These are phyloP conservation scores for Pilatotrama ljubarskyi DNA, from an alignment of 768 basidiomycete genomes.

Conservation along the genomic window DNA sequence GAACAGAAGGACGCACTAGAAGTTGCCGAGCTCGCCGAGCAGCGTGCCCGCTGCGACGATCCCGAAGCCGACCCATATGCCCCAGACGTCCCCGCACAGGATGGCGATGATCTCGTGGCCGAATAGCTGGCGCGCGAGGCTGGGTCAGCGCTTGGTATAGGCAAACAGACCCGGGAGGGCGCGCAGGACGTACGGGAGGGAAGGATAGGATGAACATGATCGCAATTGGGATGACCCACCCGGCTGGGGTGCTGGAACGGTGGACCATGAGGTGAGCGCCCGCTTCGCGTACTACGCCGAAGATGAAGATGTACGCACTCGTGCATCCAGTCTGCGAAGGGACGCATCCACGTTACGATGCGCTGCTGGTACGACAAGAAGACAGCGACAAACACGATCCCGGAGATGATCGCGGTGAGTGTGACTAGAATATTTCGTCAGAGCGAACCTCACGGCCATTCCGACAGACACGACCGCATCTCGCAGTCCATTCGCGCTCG, in stretches of 20 bases:
- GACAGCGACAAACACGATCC: constrained; percentile 36
- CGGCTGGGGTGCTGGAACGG: constrained; percentile 2
- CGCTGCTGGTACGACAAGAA: constrained; percentile 42
- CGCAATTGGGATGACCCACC: constrained; percentile 43
- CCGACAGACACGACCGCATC: not conserved
- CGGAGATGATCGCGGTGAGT: constrained; percentile 1
- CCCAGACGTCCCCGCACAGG: constrained; percentile 33
- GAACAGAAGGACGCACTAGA: constrained; percentile 55
- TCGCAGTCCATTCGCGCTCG: not conserved
- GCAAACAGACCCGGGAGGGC: no score
- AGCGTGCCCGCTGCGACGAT: constrained; percentile 83
- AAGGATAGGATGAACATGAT: constrained; percentile 43
- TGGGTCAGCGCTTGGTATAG: no score
- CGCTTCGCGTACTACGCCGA: no score
- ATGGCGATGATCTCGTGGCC: constrained; percentile 90
- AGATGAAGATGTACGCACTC: constrained; percentile 38
- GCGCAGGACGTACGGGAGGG: constrained; percentile 31
- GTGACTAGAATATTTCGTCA: constrained; percentile 1
- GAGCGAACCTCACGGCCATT: not conserved
- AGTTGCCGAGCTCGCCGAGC: constrained; percentile 83
- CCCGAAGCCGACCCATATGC: constrained; percentile 60
- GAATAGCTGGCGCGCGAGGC: constrained; percentile 53
- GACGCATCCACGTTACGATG: constrained; percentile 69
- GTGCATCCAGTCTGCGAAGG: constrained; percentile 63
- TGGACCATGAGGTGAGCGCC: not conserved